phyloP scores from a whole-genome alignment of 177 flowering plant genomes.

The Telopea speciosissima region DNA sequence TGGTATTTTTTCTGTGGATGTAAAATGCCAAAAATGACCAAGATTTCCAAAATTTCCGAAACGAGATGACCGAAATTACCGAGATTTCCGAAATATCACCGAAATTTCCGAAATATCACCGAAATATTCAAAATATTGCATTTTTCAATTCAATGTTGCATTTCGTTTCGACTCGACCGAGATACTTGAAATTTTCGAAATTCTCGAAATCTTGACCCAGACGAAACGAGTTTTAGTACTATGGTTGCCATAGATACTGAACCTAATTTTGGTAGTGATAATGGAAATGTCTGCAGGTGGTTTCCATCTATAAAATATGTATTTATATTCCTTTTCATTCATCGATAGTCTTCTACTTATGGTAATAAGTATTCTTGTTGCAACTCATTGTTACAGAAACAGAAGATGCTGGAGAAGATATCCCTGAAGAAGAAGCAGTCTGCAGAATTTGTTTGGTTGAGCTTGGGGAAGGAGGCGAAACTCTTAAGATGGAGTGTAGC shows the following conservation, averaged over 20 bases:
- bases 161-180: too few relatives aligned
- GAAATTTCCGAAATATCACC: too few relatives aligned
- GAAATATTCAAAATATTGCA: too few relatives aligned
- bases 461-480: constrained; percentile 69
- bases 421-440: constrained; percentile 83
- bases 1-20: too few relatives aligned
- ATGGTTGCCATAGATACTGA: neutral
- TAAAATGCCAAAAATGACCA: too few relatives aligned
- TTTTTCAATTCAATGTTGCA: too few relatives aligned
- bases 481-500: constrained; percentile 80
- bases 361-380: neutral
- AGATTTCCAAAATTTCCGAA: too few relatives aligned
- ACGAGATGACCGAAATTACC: too few relatives aligned
- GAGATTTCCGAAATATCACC: too few relatives aligned
- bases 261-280: neutral
- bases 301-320: neutral
- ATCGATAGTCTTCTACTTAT: neutral
- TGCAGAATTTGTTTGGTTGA: constrained; percentile 80
- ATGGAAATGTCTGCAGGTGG: neutral
- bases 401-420: constrained; percentile 60
- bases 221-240: too few relatives aligned
- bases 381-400: constrained; percentile 21
- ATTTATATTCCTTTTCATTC: neutral
- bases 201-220: too few relatives aligned
- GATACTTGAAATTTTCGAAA: too few relatives aligned